These are phyloP conservation scores for Apiospora saccharicola DNA, from an alignment of 2,329 filamentous ascomycete genomes.

Conservation along the genomic window DNA sequence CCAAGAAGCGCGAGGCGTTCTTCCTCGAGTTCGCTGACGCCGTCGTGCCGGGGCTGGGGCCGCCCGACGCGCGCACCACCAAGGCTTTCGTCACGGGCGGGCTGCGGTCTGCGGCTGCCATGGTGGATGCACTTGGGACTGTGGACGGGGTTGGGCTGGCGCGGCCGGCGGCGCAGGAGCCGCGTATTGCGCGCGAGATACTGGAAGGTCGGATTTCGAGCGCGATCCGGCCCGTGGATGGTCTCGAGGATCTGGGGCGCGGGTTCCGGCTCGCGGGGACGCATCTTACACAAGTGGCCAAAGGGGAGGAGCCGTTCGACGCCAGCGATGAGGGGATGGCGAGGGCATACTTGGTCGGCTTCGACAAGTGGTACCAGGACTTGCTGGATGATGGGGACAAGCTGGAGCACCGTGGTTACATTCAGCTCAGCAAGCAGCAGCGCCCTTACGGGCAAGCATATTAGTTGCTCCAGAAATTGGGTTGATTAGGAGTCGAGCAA, in stretches of 20 bases:
- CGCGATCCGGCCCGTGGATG: neutral
- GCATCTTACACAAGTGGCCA: neutral
- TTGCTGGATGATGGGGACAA: neutral
- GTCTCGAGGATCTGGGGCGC: neutral
- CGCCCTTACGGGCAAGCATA: neutral
- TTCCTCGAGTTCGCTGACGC: slow-evolving; percentile 64
- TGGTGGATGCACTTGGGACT: slow-evolving; percentile 56
- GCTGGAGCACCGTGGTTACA: neutral
- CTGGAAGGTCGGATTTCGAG: slow-evolving; percentile 37
- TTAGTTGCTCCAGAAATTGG: neutral
- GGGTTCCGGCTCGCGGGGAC: neutral
- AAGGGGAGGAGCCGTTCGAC: neutral
- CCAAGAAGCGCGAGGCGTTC: slow-evolving; percentile 61
- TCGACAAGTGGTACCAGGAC: neutral
- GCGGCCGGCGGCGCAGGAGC: slow-evolving; percentile 59
- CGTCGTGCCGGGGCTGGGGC: slow-evolving; percentile 50
- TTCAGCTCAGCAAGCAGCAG: neutral
- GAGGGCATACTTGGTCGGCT: neutral
- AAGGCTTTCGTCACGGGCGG: slow-evolving; percentile 67
- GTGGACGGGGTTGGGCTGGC: slow-evolving; percentile 65
- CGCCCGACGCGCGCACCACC: slow-evolving; percentile 48
- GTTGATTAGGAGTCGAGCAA: neutral
- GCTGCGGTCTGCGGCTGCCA: slow-evolving; percentile 61
- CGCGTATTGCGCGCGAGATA: slow-evolving; percentile 51
- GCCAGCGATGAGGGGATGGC: neutral